A percentile compares a stretch with the other conserved stretches of the same genome.
Evolutionary conservation across 2,329 filamentous ascomycete genomes (phyloP).

Genomic region (Pseudogymnoascus sp.): DNA sequence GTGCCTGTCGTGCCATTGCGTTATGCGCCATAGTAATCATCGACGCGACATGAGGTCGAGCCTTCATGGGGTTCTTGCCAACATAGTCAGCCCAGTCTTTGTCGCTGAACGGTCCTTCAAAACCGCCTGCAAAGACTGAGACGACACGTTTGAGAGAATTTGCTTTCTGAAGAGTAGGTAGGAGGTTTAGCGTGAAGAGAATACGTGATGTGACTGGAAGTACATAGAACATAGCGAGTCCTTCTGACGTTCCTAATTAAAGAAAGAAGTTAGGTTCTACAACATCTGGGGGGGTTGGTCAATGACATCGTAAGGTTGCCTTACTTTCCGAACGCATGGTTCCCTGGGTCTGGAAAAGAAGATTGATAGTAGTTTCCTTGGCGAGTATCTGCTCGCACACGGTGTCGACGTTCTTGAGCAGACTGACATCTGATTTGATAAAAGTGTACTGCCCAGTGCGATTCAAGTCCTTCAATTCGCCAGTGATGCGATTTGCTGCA

Average conservation of each 20-base stretch:
- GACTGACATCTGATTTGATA: constrained; percentile 34
- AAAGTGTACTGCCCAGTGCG: constrained; percentile 35
- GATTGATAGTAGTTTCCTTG: constrained; percentile 42
- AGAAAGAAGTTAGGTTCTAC: neutral
- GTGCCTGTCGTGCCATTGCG: constrained; percentile 36
- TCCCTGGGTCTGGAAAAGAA: constrained; percentile 44
- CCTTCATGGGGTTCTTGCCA: constrained; percentile 27
- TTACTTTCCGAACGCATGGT: constrained; percentile 25
- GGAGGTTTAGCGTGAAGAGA: constrained; percentile 45
- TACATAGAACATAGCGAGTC: constrained; percentile 39
- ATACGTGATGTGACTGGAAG: constrained; percentile 47
- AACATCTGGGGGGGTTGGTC: neutral
- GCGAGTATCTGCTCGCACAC: constrained; percentile 39
- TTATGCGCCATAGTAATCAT: constrained; percentile 41
- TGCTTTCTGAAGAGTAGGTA: constrained; percentile 44
- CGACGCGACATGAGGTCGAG: constrained; percentile 37
- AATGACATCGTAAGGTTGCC: neutral
- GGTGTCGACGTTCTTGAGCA: constrained; percentile 38
- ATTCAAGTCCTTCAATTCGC: constrained; percentile 34
- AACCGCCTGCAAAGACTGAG: constrained; percentile 40
- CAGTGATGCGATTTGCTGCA: constrained; percentile 30
- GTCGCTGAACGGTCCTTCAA: constrained; percentile 38
- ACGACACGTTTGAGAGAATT: constrained; percentile 41
- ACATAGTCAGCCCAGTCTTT: constrained; percentile 34
- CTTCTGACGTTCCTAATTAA: constrained; percentile 45